Base-by-base conservation (phyloP, 352 stramenopile species). In the Globisporangium barbulae region DNA sequence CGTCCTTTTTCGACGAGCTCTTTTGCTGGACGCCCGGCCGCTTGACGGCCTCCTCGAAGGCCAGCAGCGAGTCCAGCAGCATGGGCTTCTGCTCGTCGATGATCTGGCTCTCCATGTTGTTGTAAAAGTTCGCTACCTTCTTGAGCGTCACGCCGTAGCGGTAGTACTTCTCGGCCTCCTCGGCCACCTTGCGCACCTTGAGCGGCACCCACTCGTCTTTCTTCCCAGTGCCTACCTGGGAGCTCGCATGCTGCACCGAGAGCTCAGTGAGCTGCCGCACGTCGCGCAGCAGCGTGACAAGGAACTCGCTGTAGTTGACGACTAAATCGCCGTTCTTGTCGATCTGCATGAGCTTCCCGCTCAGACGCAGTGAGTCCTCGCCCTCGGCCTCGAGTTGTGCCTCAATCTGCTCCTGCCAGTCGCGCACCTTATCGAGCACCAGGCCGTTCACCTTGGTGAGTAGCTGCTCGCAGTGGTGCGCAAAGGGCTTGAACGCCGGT, bases 61-160 rank as follows among this genome's bases (percentile, higher is more conserved):
- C 82, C 13, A 98, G 62, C 0, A 98, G 79, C 17, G 89, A 90
- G 52, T 98, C 89, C 3, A 98, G 71, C 19, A 98, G 79, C 90
- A 98, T 97, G 2, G 92, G 86, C 62, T 97, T 98, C 77, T 98
- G 94, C 58, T 92, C 85, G 10, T 93, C 80, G 30, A 98, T 97
- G 68, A 98, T 98, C 60, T 98, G 83, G 8, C 82, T 84, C 30
- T 97, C 92, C 66, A 98, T 96, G 61, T 88, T 97, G 79, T 98
- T 98, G 85, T 98, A 98, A 67, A 98, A 98, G 61, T 97, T 98
- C 1, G 96, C 92, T 7, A 98, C 90, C 70, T 98, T 98, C 66
- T 98, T 97, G 21, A 98, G 76, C 56, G 93, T 94, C 9, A 98
- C 91, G 15, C 91, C 94, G 68, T 96, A 98, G 19, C 92, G 89